Evolutionary conservation across 2,329 filamentous ascomycete species (phyloP).

Genomic region (Tolypocladium nubicola): DNA sequence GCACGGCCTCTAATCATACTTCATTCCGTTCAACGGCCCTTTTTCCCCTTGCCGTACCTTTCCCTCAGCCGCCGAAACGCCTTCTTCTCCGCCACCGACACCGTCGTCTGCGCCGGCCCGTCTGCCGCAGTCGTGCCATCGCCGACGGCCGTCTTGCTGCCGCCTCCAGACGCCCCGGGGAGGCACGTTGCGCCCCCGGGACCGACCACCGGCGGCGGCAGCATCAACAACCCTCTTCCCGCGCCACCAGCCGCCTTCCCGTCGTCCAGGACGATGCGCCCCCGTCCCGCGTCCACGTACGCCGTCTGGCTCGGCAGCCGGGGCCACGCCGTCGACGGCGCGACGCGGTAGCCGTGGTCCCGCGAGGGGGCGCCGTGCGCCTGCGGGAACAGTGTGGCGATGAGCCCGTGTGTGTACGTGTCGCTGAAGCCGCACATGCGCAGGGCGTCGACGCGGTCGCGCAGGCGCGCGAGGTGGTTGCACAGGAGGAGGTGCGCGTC

Average conservation of each 20-base stretch:
- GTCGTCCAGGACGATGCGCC: conserved; percentile 8
- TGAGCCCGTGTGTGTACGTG: conserved; percentile 15
- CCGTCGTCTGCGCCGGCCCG: neutral
- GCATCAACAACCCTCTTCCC: conserved; percentile 15
- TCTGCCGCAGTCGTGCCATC: neutral
- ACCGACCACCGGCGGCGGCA: conserved; percentile 13
- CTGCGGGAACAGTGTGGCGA: conserved; percentile 15
- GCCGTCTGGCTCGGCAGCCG: conserved; percentile 16
- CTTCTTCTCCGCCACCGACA: neutral
- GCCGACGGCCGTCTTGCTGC: neutral
- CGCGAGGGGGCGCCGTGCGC: neutral
- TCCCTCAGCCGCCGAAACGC: neutral
- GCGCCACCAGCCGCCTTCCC: neutral
- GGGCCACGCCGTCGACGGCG: conserved; percentile 21
- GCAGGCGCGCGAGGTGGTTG: conserved; percentile 18
- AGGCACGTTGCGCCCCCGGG: neutral
- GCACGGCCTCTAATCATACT: neutral
- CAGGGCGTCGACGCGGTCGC: conserved; percentile 17
- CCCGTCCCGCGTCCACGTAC: conserved; percentile 13
- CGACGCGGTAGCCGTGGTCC: conserved; percentile 14
- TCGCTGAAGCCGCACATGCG: conserved; percentile 27
- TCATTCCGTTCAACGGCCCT: neutral
- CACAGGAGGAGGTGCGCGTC: conserved; percentile 20
- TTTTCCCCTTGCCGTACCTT: neutral
- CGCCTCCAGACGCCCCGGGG: neutral